phyloP scores from a whole-genome alignment of 2,329 filamentous ascomycete species.

The Colletotrichum cereale region DNA sequence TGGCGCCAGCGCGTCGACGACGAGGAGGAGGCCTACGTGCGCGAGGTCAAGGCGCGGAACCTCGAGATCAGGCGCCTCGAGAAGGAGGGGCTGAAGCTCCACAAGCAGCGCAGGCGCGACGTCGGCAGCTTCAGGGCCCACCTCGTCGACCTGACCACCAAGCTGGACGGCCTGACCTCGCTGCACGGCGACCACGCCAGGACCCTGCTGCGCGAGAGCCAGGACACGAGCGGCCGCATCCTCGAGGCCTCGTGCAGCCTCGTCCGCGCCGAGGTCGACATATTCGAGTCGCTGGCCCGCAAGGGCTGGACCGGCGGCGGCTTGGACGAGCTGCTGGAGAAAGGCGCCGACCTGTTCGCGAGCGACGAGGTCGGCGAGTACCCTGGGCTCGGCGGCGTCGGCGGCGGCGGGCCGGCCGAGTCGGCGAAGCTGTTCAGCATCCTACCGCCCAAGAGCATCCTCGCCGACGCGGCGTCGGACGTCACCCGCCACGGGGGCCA shows the following conservation, averaged over 20 bases:
- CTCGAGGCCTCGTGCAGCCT: conserved; percentile 75
- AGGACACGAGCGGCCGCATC: conserved; percentile 73
- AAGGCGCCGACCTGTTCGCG: conserved; percentile 72
- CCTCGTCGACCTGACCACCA: conserved; percentile 71
- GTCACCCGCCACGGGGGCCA: conserved; percentile 51
- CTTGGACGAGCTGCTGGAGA: conserved; percentile 74
- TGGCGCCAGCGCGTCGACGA: conserved; percentile 74
- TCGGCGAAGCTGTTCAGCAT: conserved; percentile 72
- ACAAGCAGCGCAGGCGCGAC: conserved; percentile 70
- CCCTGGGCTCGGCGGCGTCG: conserved; percentile 44
- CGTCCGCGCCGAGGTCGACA: conserved; percentile 77
- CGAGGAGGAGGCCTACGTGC: conserved; percentile 71
- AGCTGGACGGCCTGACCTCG: conserved; percentile 72
- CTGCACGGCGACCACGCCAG: conserved; percentile 72
- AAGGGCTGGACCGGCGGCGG: conserved; percentile 78
- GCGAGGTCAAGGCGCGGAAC: conserved; percentile 65
- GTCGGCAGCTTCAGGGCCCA: conserved; percentile 73
- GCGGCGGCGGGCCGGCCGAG: conserved; percentile 51
- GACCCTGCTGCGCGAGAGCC: conserved; percentile 70
- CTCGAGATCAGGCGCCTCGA: conserved; percentile 74
- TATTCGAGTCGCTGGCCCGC: conserved; percentile 74
- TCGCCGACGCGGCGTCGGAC: conserved; percentile 64
- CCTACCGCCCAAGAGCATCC: conserved; percentile 72
- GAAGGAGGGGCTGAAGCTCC: conserved; percentile 73
- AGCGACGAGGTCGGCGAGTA: conserved; percentile 51